These are phyloP conservation scores for Escovopsis sp. DNA, from an alignment of 2,329 filamentous ascomycete species.

Conservation along the genomic window DNA sequence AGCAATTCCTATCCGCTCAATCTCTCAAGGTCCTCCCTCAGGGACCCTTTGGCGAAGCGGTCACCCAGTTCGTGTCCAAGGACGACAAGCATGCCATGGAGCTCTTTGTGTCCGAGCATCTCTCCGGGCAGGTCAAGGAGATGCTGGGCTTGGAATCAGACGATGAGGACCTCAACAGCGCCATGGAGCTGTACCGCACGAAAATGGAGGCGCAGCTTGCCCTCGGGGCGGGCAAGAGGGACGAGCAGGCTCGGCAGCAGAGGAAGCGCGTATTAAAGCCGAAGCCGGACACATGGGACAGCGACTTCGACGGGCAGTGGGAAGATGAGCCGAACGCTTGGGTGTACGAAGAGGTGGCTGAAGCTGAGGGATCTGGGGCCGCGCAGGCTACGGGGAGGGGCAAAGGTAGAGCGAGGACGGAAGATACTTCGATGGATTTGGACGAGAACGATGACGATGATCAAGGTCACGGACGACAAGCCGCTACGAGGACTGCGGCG, in stretches of 20 bases:
- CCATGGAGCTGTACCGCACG: slow-evolving; percentile 58
- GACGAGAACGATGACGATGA: slow-evolving; percentile 15
- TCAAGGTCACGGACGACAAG: slow-evolving; percentile 29
- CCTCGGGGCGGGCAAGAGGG: slow-evolving; percentile 27
- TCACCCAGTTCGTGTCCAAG: slow-evolving; percentile 85
- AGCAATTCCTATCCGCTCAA: slow-evolving; percentile 74
- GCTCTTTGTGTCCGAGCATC: slow-evolving; percentile 57
- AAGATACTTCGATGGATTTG: slow-evolving; percentile 6
- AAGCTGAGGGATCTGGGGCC: slow-evolving; percentile 6
- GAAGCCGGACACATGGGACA: slow-evolving; percentile 71
- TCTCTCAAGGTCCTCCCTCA: slow-evolving; percentile 86
- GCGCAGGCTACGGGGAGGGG: slow-evolving; percentile 5
- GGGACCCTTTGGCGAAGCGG: slow-evolving; percentile 82
- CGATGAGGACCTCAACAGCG: slow-evolving; percentile 49
- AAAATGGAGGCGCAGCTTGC: slow-evolving; percentile 58
- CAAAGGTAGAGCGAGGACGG: slow-evolving; percentile 8
- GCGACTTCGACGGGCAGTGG: slow-evolving; percentile 79
- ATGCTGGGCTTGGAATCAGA: slow-evolving; percentile 51
- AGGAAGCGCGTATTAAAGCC: slow-evolving; percentile 42
- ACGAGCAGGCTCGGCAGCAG: slow-evolving; percentile 18
- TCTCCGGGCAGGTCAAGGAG: slow-evolving; percentile 54
- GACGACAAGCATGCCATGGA: slow-evolving; percentile 90
- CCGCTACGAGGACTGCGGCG: slow-evolving; percentile 17
- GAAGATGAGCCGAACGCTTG: slow-evolving; percentile 55
- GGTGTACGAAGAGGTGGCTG: slow-evolving; percentile 16